phyloP scores from a whole-genome alignment of 2,329 filamentous ascomycete species.

The Talaromyces sp. region DNA sequence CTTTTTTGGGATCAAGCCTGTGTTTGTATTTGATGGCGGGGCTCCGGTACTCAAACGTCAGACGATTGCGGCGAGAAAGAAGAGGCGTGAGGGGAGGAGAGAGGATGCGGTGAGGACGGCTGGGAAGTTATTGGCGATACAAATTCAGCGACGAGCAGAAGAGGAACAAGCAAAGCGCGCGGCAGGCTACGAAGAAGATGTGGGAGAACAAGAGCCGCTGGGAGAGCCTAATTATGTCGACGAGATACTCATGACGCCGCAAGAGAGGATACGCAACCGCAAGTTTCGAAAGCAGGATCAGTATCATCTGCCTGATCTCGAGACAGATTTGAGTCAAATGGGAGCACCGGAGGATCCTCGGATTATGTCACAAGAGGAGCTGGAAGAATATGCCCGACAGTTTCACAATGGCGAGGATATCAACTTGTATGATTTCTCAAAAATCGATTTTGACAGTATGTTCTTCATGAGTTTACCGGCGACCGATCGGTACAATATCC shows the following conservation, averaged over 20 bases:
- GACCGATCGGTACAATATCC: constrained; percentile 91
- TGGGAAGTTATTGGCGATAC: constrained; percentile 84
- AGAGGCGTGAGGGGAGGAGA: constrained; percentile 77
- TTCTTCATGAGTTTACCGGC: constrained; percentile 92
- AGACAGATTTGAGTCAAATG: constrained; percentile 76
- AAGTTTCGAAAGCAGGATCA: constrained; percentile 89
- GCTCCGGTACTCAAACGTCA: constrained; percentile 87
- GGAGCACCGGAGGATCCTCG: constrained; percentile 86
- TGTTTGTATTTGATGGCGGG: constrained; percentile 97
- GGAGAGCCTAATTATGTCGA: constrained; percentile 80
- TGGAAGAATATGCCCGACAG: constrained; percentile 90
- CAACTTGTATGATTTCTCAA: constrained; percentile 87
- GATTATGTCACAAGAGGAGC: constrained; percentile 92
- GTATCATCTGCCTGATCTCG: constrained; percentile 88
- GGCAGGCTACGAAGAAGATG: constrained; percentile 31
- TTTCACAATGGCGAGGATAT: constrained; percentile 93
- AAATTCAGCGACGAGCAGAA: constrained; percentile 88
- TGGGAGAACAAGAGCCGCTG: constrained; percentile 62
- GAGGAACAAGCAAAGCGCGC: constrained; percentile 71
- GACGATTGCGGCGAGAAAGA: constrained; percentile 77
- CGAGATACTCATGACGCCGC: constrained; percentile 76
- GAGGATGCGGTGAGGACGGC: constrained; percentile 93
- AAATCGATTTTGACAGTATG: constrained; percentile 94
- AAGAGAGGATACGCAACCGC: constrained; percentile 71
- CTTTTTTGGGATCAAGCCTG: constrained; percentile 92